Evolutionary conservation across 177 flowering plant species (phyloP).

Genomic region (Tripterygium wilfordii): DNA sequence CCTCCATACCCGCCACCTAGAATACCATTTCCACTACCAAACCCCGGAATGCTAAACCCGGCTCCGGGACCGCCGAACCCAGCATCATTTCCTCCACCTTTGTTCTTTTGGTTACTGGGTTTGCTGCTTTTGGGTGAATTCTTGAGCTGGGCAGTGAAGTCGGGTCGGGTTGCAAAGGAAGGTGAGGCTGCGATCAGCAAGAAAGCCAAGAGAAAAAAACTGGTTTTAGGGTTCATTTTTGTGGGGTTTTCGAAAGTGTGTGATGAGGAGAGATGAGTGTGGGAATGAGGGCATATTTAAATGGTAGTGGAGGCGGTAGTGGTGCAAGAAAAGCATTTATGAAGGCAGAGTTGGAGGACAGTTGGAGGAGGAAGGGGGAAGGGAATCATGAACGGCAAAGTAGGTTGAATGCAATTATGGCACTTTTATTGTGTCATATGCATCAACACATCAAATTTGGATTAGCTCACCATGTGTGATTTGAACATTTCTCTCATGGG

Average conservation of each 20-base stretch:
- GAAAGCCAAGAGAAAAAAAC: conserved; percentile 22
- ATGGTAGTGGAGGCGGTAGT: no score
- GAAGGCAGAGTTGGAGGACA: conserved; percentile 20
- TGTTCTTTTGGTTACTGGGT: conserved; percentile 10
- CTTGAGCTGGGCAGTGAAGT: conserved; percentile 16
- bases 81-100: conserved; percentile 9
- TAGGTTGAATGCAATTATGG: conserved; percentile 25
- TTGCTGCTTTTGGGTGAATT: conserved; percentile 18
- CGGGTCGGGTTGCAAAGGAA: conserved; percentile 26
- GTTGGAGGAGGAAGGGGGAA: no score
- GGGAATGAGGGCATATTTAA: conserved; percentile 4
- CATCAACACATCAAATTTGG: no score
- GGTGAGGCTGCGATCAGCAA: no score
- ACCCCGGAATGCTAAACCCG: conserved; percentile 48
- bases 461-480: no score
- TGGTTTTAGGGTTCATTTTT: conserved; percentile 21
- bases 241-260: no score
- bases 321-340: no score
- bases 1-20: conserved; percentile 71
- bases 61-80: conserved; percentile 26
- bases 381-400: conserved; percentile 3
- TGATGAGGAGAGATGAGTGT: conserved; percentile 3
- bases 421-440: conserved; percentile 1
- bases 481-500: no score
- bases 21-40: conserved; percentile 37